Base-by-base conservation (phyloP, 169 alveolate genomes). In the Theileria orientalis region DNA sequence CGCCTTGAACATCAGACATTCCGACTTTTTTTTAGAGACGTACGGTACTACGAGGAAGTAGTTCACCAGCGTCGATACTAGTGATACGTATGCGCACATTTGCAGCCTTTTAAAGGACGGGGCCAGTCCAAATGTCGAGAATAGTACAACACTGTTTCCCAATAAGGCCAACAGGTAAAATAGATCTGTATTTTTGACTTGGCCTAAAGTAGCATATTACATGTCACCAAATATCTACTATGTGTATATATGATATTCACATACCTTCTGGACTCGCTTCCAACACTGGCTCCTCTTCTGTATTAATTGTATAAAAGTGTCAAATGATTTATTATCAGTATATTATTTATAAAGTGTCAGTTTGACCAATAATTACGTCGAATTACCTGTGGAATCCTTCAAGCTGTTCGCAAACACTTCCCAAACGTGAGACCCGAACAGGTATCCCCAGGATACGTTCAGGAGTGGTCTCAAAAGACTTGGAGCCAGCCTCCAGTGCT, bases 361-460 rank as follows among this genome's bases (percentile, higher is more conserved):
- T n/a, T n/a, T n/a, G n/a, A n/a, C n/a, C n/a, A n/a, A 9, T 37
- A 37, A 37, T 37, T 9, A 37, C 5, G 44, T 37, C 9, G n/a
- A 37, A 37, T 37, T 37, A 37, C 44, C 44, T 37, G 44, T 37
- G 44, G 44, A 37, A 37, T 37, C 44, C 44, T 37, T 37, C 44
- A 37, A 37, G 44, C 44, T 37, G 37, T 56, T 56, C 7, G 66
- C 14, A 25, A 79, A 52, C 0, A 79, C 69, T 40, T 71, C 61
- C 93, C 93, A 89, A 23, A 89, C 14, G 33, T 87, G 90, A 13
- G 84, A 79, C 21, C 93, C 93, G 59, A 89, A 89, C 64, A 89
- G 60, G 62, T 73, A 84, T 5, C 90, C 93, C 93, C 93, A 89
- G 49, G 91, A 74, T 27, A 89, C 51, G 67, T 89, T 89, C 19